A percentile compares a stretch with the other conserved stretches of the same genome.
These are phyloP conservation scores for Colletotrichum falcatum DNA, from an alignment of 2,329 filamentous ascomycete genomes.

Conservation along the genomic window DNA sequence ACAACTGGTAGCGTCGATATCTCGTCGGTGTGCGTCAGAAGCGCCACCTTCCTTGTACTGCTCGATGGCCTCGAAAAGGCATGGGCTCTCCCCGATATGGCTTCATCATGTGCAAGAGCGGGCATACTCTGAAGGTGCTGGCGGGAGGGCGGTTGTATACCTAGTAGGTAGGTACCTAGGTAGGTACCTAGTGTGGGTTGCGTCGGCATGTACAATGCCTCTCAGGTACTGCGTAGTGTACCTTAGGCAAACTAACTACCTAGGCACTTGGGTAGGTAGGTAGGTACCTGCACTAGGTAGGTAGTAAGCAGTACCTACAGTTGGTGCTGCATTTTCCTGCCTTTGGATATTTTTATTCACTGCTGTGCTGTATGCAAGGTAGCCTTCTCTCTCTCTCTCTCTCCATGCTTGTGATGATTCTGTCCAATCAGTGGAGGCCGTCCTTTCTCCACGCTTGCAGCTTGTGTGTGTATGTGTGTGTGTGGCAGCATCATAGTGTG, in stretches of 20 bases:
- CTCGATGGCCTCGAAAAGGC: constrained; percentile 27
- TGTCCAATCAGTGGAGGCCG: constrained; percentile 19
- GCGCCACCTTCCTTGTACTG: background rate
- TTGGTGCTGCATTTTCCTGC: constrained; percentile 17
- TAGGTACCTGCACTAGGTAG: too few species aligned
- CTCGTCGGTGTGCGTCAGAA: constrained; percentile 22
- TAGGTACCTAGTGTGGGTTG: background rate
- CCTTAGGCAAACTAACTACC: too few species aligned
- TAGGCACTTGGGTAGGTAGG: too few species aligned
- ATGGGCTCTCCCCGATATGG: constrained; percentile 20
- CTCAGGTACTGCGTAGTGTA: too few species aligned
- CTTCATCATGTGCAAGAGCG: constrained; percentile 14
- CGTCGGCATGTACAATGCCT: too few species aligned
- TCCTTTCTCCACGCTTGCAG: constrained; percentile 32
- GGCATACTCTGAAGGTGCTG: constrained; percentile 29
- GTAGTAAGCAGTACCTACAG: background rate
- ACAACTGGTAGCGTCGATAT: constrained; percentile 4
- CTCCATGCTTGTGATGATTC: constrained; percentile 8
- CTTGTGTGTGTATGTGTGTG: too few species aligned
- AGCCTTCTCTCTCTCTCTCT: background rate
- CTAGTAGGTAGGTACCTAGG: too few species aligned
- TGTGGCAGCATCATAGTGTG: constrained; percentile 29
- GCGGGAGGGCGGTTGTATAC: too few species aligned
- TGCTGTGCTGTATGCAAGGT: constrained; percentile 11
- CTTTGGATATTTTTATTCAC: constrained; percentile 36